Evolutionary conservation across 495 filamentous ascomycete genomes (phyloP).

Genomic region (Penicillium angulare): DNA sequence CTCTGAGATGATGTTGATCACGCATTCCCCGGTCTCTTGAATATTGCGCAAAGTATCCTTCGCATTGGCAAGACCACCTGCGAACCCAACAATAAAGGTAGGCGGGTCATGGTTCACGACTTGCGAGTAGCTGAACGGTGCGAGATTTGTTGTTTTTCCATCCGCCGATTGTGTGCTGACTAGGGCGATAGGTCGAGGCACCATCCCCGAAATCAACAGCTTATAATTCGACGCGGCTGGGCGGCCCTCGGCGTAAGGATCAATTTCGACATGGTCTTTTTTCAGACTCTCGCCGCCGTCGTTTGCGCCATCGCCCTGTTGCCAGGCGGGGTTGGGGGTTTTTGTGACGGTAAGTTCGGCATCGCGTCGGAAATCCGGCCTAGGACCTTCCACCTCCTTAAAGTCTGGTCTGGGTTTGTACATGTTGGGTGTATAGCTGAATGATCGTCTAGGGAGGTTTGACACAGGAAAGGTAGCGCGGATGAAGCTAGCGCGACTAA

Average conservation of each 20-base stretch:
- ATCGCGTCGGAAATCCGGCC: conserved; percentile 60
- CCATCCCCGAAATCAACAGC: conserved; percentile 81
- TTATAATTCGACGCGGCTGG: conserved; percentile 80
- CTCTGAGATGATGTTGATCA: conserved; percentile 86
- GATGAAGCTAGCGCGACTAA: background rate
- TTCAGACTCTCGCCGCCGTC: conserved; percentile 53
- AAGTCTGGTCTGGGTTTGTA: conserved; percentile 60
- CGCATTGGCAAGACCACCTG: conserved; percentile 43
- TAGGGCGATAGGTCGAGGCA: conserved; percentile 76
- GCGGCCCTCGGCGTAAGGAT: conserved; percentile 74
- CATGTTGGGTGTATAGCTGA: conserved; percentile 27
- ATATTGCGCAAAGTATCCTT: conserved; percentile 84
- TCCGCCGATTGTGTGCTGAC: conserved; percentile 59
- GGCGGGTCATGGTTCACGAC: conserved; percentile 88
- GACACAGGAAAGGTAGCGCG: background rate
- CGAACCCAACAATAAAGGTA: conserved; percentile 78
- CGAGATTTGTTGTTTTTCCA: conserved; percentile 67
- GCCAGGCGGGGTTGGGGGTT: conserved; percentile 74
- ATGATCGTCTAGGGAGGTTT: conserved; percentile 2
- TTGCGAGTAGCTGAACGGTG: conserved; percentile 84
- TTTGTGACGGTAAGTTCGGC: conserved; percentile 62
- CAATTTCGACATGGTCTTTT: conserved; percentile 70
- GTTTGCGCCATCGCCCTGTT: conserved; percentile 73
- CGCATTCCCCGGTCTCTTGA: conserved; percentile 64
- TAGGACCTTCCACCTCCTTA: conserved; percentile 68